Conservation (phyloP, 371 early-diverging fungal genomes). For the Mucor mucedo region DNA sequence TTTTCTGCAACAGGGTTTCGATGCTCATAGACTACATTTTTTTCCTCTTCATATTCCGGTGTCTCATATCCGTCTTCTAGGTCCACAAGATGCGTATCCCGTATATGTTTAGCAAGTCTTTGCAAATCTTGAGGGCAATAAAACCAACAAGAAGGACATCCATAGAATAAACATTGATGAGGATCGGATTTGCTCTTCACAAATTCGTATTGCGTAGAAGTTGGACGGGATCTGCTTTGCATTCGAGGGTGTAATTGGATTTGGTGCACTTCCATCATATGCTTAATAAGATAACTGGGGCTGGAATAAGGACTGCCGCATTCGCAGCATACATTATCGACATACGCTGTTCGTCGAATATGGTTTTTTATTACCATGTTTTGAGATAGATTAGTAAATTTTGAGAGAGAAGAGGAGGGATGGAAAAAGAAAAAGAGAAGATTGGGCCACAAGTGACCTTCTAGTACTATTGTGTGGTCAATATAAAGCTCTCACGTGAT, state of each 20-base stretch:
- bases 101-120: neutral
- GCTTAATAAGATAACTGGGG: no score
- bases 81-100: neutral
- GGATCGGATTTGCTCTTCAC: neutral
- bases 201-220: neutral
- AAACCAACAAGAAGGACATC: conserved; percentile 2
- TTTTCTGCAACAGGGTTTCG: neutral
- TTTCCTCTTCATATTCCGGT: neutral
- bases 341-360: neutral
- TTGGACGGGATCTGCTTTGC: neutral
- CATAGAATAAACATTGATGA: neutral
- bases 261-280: no score
- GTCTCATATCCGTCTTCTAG: neutral
- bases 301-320: no score
- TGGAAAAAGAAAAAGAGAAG: no score
- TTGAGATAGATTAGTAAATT: no score
- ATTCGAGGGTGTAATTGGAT: no score
- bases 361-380: no score
- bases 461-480: no score
- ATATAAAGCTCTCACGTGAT: no score
- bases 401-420: no score
- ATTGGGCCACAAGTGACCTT: no score
- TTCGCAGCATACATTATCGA: no score
- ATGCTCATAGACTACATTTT: neutral
- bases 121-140: neutral